phyloP scores from a whole-genome alignment of 164 flowering plant genomes.

The Magnolia changhungtana region DNA sequence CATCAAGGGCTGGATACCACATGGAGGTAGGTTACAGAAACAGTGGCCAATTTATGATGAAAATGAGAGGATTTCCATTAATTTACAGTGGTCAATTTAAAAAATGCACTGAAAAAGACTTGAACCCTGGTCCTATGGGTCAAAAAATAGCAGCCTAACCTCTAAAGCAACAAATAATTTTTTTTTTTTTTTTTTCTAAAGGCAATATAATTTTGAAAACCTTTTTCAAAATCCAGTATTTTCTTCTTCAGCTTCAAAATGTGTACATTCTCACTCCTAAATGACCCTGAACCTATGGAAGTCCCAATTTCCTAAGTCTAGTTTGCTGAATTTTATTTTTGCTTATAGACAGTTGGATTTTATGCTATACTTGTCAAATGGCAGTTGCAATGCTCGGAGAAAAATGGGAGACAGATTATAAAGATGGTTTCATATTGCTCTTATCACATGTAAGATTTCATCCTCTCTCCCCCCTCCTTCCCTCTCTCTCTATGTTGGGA shows the following conservation, averaged over 20 bases:
- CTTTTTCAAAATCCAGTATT: not conserved
- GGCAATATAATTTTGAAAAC: not conserved
- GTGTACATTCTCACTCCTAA: not conserved
- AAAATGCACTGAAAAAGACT: not conserved
- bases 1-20: constrained; percentile 94
- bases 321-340: not conserved
- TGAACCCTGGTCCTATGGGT: not conserved
- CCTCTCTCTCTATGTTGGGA: not conserved
- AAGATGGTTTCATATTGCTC: constrained; percentile 93
- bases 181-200: not conserved
- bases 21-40: constrained; percentile 71
- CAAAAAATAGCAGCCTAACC: not conserved
- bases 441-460: constrained; percentile 59
- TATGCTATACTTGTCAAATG: constrained; percentile 10
- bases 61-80: not conserved
- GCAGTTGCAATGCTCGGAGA: constrained; percentile 84
- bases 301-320: not conserved
- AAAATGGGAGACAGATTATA: constrained; percentile 73
- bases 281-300: not conserved
- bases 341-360: not conserved
- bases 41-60: not conserved
- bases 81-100: not conserved
- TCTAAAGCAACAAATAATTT: not conserved
- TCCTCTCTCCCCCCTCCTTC: not conserved
- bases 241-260: not conserved